A percentile compares a stretch with the other conserved stretches of the same genome.
These are phyloP conservation scores for Globisporangium canariense DNA, from an alignment of 352 stramenopile genomes.

Conservation along the genomic window DNA sequence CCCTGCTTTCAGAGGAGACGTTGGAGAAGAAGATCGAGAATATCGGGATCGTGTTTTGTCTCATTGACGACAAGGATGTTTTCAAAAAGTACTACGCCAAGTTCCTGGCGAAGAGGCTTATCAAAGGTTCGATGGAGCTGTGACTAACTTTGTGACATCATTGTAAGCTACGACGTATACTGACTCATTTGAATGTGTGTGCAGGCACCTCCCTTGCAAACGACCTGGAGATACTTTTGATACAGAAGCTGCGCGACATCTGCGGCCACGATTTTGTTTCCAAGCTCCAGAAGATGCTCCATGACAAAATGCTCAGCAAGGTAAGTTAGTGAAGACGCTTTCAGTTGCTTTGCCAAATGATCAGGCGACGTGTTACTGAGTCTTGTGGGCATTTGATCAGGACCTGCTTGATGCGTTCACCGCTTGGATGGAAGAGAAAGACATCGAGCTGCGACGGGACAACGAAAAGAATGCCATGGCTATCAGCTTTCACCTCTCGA, in stretches of 20 bases:
- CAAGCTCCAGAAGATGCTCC: slow-evolving; percentile 88
- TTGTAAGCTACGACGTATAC: background rate
- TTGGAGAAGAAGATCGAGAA: slow-evolving; percentile 82
- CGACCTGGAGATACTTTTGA: slow-evolving; percentile 74
- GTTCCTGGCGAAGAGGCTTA: slow-evolving; percentile 77
- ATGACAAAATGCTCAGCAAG: slow-evolving; percentile 84
- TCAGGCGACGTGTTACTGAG: background rate
- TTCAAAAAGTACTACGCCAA: slow-evolving; percentile 90
- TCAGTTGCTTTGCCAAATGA: background rate
- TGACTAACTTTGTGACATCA: background rate
- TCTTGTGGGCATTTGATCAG: slow-evolving; percentile 21
- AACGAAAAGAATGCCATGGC: slow-evolving; percentile 32
- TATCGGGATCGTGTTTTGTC: slow-evolving; percentile 79
- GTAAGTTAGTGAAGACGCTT: slow-evolving; percentile 42
- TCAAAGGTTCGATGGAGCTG: slow-evolving; percentile 55
- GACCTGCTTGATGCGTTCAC: slow-evolving; percentile 62
- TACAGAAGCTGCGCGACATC: slow-evolving; percentile 83
- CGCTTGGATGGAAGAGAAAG: slow-evolving; percentile 70
- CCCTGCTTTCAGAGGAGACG: slow-evolving; percentile 43
- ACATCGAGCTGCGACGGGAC: slow-evolving; percentile 40
- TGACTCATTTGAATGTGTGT: background rate
- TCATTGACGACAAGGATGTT: slow-evolving; percentile 88
- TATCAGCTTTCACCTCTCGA: slow-evolving; percentile 53
- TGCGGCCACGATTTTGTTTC: slow-evolving; percentile 85
- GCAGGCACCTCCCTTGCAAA: slow-evolving; percentile 63